Evolutionary conservation across 768 basidiomycete genomes (phyloP), one percentile per base, ranked within the genome.

Genomic region (Phylloporus sp.): DNA sequence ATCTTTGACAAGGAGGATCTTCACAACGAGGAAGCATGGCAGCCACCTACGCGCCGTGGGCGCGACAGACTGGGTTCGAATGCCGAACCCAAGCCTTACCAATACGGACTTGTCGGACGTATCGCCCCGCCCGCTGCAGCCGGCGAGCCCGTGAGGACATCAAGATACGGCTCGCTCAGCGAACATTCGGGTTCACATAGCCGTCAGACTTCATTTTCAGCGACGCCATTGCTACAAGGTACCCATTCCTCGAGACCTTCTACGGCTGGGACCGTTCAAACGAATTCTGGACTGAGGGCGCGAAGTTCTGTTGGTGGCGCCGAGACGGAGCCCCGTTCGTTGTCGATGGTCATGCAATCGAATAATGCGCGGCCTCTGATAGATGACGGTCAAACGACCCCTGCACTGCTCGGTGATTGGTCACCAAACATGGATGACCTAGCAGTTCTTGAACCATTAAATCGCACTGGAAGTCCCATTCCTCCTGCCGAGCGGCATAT

Each of bases 91-190:
- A 76, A 70, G 61, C 82, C 83, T 22, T 86, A 86, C 59, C 74
- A 80, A 58, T 86, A 86, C 55, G 83, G 82, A 16, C 72, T 80
- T 36, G 77, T 86, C 23, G 84, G 83, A 3, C 76, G 75, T 22
- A 60, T 69, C 31, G 15, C 56, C 7, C 57, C 67, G 10, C 67
- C 67, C 38, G 58, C 54, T 4, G 70, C 71, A 2, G 60, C 65
- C 0, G 60, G 62, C 32, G 71, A 58, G 23, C 59, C 62, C 49
- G 59, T 70, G 18, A 66, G 72, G 44, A 70, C 72, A 3, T 74
- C 77, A 5, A 64, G 63, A 6, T 54, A 66, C 36, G 41, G 51
- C 8, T 55, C 64, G 23, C 38, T 55, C 43, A 58, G 54, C 56
- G 65, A 53, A 54, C 55, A 51, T 47, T 64, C 53, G 23, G 61